phyloP scores from a whole-genome alignment of 371 early-diverging fungal species.

The Actinomortierella wolfii region DNA sequence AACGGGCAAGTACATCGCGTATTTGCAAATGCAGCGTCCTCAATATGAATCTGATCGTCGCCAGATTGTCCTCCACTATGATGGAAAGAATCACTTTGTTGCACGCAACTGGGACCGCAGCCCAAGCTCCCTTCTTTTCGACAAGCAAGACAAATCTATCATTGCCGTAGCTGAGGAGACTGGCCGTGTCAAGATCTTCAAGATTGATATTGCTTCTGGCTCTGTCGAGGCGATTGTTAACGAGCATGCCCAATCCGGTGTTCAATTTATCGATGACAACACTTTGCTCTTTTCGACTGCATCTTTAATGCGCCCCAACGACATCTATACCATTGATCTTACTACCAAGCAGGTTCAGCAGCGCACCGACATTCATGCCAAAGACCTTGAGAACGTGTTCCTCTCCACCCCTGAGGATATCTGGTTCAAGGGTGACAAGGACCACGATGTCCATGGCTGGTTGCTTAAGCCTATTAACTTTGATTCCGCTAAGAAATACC shows the following conservation, averaged over 20 bases:
- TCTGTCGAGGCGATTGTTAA: slow-evolving; percentile 53
- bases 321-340: slow-evolving; percentile 45
- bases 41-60: slow-evolving; percentile 83
- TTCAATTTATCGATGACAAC: slow-evolving; percentile 47
- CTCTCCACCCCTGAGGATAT: slow-evolving; percentile 62
- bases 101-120: slow-evolving; percentile 70
- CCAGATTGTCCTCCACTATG: slow-evolving; percentile 62
- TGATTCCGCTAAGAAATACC: slow-evolving; percentile 64
- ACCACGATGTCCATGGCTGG: slow-evolving; percentile 74
- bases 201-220: slow-evolving; percentile 54
- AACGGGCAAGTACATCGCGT: slow-evolving; percentile 67
- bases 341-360: slow-evolving; percentile 44
- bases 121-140: slow-evolving; percentile 62
- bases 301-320: slow-evolving; percentile 57
- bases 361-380: slow-evolving; percentile 36
- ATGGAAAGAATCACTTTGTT: slow-evolving; percentile 51
- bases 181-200: slow-evolving; percentile 63
- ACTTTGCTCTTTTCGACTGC: slow-evolving; percentile 49
- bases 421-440: slow-evolving; percentile 68
- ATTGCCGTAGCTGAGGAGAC: slow-evolving; percentile 66
- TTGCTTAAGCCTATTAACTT: slow-evolving; percentile 71
- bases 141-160: slow-evolving; percentile 52
- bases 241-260: slow-evolving; percentile 53
- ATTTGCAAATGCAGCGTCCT: slow-evolving; percentile 74
- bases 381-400: slow-evolving; percentile 42